Percentiles rank a stretch among this genome's conserved stretches.
phyloP scores from a whole-genome alignment of 1,284 basidiomycete genomes.

The Cerioporus squamosus region DNA sequence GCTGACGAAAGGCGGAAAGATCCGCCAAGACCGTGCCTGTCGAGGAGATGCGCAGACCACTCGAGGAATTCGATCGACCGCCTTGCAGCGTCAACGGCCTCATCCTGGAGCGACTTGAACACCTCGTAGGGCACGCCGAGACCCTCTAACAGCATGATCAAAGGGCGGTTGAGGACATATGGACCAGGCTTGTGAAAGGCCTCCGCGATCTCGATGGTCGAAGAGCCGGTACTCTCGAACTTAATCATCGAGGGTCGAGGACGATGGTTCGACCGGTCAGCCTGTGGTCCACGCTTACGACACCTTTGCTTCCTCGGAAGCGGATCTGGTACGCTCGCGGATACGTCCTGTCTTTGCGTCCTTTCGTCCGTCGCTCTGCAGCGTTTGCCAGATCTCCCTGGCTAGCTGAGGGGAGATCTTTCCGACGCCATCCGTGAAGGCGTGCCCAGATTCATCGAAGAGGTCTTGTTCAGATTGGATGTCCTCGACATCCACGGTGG shows the following conservation, averaged over 20 bases:
- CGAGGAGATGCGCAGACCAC: slow-evolving; percentile 51
- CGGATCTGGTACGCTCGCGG: slow-evolving; percentile 64
- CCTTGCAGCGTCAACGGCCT: slow-evolving; percentile 52
- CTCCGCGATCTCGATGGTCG: slow-evolving; percentile 70
- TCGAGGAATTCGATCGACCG: slow-evolving; percentile 46
- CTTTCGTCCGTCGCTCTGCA: slow-evolving; percentile 43
- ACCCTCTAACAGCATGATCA: slow-evolving; percentile 70
- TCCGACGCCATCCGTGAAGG: slow-evolving; percentile 74
- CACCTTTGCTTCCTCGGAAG: slow-evolving; percentile 67
- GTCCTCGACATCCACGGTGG: slow-evolving; percentile 56
- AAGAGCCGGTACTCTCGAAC: slow-evolving; percentile 57
- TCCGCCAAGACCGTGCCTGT: slow-evolving; percentile 45
- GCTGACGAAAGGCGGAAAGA: slow-evolving; percentile 45
- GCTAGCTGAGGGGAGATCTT: slow-evolving; percentile 66
- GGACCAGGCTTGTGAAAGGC: slow-evolving; percentile 62
- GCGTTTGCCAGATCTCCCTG: slow-evolving; percentile 49
- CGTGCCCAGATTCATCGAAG: slow-evolving; percentile 35
- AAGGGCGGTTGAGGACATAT: slow-evolving; percentile 67
- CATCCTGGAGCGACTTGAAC: slow-evolving; percentile 60
- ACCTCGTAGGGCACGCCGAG: slow-evolving; percentile 55
- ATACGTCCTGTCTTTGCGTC: slow-evolving; percentile 38
- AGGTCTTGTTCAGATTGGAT: slow-evolving; percentile 53
- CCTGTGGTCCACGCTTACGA: slow-evolving; percentile 65
- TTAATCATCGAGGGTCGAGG: slow-evolving; percentile 78
- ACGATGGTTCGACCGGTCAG: slow-evolving; percentile 62